Base-by-base conservation (phyloP, 768 basidiomycete species). In the Vishniacozyma victoriae region DNA sequence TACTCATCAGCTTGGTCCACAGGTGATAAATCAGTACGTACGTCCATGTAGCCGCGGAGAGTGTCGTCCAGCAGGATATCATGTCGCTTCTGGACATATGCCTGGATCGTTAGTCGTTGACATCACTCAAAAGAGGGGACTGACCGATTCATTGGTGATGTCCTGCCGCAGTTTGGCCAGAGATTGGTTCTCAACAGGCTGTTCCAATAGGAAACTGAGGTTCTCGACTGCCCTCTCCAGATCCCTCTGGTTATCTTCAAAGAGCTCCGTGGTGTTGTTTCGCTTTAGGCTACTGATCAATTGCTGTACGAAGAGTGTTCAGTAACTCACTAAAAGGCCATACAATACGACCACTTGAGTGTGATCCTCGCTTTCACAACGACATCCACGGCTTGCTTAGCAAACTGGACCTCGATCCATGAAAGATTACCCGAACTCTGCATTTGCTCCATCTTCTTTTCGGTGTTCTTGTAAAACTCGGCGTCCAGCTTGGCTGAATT, bases 381-480 rank as follows among this genome's bases (percentile, higher is more conserved):
- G 80, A 85, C 85, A 65, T 96, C 95, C 3, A 96, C 92, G 0
- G 95, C 95, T 73, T 92, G 92, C 78, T 90, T 91, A 80, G 95
- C 92, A 74, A 99, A 99, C 74, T 97, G 93, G 24, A 84, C 91
- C 74, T 99, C 92, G 59, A 99, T 99, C 95, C 95, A 99, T 2
- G 90, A 91, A 31, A 99, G 75, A 46, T 82, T 79, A 2, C 88
- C 90, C 11, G 83, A 84, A 55, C 90, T 80, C 76, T 97, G 95
- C 85, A 97, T 93, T 74, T 95, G 90, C 73, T 96, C 91, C 95
- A 99, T 99, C 82, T 96, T 96, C 81, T 93, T 91, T 79, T 99
- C 92, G 12, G 93, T 96, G 76, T 91, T 91, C 47, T 79, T 79
- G 72, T 92, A 93, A 35, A 97, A 76, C 56, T 96, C 90, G 14